Base-by-base conservation (phyloP, 257 asterid genomes). In the Penstemon eatonii region DNA sequence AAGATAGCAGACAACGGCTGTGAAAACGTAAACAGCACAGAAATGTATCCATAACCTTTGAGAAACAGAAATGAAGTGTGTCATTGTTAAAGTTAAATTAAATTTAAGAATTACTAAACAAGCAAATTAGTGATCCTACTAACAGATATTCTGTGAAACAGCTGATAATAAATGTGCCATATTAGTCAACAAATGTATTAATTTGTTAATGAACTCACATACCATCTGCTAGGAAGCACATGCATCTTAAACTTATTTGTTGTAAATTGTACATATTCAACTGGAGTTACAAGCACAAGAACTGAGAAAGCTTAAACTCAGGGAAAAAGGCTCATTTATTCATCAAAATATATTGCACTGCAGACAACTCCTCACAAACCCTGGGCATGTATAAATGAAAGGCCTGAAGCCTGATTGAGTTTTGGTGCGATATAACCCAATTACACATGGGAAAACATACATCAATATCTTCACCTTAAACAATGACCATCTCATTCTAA, bases 11-110 rank as follows among this genome's bases (percentile, higher is more conserved):
- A 91, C 97, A 64, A 87, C 87, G 60, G 87, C 94, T 33, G 99
- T 89, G 96, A 94, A 85, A 66, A 82, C 57, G 79, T 91, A 94
- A 54, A 89, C 83, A 60, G 97, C 97, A 70, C 81, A 76, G 81
- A 90, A 94, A 84, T 94, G 99, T 80, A 94, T 78, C 99, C 99
- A 94, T 66, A 94, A 87, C 97, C 99, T 94, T 80, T 49, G 57
- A 80, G 82, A 77, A 80, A 64, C 56, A 81, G 69, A 69, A 71
- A 52, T 55, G 67, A 75, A 64, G 42, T 39, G 66, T 40, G 74
- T 77, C 67, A 77, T 19, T 75, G 60, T 49, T 37, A 33, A 53
- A 70, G 64, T 47, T 38, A 71, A 6, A 72, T 47, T 46, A n/a
- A n/a, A n/a, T n/a, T n/a, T 38, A 58, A 61, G 53, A 57, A 19